Conservation (phyloP, 2,329 filamentous ascomycete species). For the Pseudogymnoascus destructans region DNA sequence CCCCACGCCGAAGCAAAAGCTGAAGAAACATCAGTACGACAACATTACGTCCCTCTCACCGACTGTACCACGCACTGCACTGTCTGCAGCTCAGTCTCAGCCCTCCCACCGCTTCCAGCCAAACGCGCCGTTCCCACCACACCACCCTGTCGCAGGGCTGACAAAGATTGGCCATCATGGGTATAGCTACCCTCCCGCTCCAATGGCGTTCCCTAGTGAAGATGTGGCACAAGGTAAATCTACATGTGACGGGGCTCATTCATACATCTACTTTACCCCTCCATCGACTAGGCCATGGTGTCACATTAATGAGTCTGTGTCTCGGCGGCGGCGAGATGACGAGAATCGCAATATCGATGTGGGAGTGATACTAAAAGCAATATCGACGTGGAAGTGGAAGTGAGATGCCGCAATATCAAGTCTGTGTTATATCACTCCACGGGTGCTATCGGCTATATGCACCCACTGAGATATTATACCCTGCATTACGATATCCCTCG, state of each 20-base stretch:
- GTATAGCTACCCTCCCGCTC: not conserved
- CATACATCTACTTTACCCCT: not conserved
- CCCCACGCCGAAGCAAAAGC: not conserved
- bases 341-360: not conserved
- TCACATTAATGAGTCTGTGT: not conserved
- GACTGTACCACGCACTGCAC: not conserved
- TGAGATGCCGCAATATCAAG: not conserved
- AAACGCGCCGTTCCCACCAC: not conserved
- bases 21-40: not conserved
- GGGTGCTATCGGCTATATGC: not conserved
- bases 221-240: not conserved
- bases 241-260: not conserved
- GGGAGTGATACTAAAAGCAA: not conserved
- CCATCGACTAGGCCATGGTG: not conserved
- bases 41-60: not conserved
- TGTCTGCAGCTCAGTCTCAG: not conserved
- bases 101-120: not conserved
- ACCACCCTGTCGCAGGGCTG: not conserved
- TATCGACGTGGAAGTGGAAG: not conserved
- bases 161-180: not conserved
- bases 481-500: not conserved
- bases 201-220: not conserved
- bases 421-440: not conserved
- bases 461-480: not conserved
- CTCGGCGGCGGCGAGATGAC: not conserved